These are phyloP conservation scores for Pezicula neosporulosa DNA, from an alignment of 2,329 filamentous ascomycete species.

Conservation along the genomic window DNA sequence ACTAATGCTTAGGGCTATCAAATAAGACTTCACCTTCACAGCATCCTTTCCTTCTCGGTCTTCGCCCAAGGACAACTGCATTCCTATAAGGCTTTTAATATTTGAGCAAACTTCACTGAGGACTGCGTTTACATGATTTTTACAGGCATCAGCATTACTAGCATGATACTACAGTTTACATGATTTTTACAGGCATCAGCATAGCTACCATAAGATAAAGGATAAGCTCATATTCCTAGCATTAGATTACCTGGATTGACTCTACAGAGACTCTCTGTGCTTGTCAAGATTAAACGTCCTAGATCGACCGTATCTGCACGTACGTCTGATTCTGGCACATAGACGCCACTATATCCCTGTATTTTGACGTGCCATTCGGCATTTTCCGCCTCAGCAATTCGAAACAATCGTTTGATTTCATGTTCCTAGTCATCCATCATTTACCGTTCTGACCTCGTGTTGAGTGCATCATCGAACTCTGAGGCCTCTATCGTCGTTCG, in stretches of 20 bases:
- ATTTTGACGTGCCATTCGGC: constrained; percentile 3
- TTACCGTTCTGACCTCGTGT: not conserved
- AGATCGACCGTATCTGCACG: not conserved
- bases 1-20: not conserved
- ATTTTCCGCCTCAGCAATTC: not conserved
- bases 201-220: not conserved
- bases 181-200: not conserved
- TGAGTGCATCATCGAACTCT: constrained; percentile 2
- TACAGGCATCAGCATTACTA: too few species aligned
- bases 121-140: not conserved
- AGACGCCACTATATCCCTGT: constrained; percentile 2
- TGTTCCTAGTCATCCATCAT: constrained; percentile 7
- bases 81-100: not conserved
- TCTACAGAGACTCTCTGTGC: not conserved
- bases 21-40: not conserved
- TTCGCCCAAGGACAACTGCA: not conserved
- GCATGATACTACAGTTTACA: too few species aligned
- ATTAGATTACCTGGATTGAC: not conserved
- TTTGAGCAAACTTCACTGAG: constrained; percentile 5
- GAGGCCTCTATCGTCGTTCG: not conserved
- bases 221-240: not conserved
- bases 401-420: not conserved
- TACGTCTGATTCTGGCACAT: not conserved
- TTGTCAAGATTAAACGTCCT: not conserved
- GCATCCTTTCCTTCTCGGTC: not conserved